phyloP scores from a whole-genome alignment of 805 yeast species.

The Metschnikowia lachancei region DNA sequence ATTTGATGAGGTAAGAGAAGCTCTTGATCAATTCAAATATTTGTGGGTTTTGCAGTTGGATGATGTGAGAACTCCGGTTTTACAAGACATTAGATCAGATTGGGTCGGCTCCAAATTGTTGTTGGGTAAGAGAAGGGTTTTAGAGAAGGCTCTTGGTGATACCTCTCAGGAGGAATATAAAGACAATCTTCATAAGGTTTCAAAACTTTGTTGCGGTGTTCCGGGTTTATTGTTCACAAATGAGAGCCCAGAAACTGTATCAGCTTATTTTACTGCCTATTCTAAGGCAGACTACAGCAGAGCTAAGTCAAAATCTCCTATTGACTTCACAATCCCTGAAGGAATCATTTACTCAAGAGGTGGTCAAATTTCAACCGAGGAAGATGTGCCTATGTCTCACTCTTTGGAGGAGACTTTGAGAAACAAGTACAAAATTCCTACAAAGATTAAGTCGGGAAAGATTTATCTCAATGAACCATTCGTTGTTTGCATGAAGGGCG shows the following conservation, averaged over 20 bases:
- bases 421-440: constrained; percentile 85
- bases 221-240: constrained; percentile 87
- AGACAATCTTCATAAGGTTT: constrained; percentile 72
- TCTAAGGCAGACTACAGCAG: constrained; percentile 81
- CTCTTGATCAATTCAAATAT: constrained; percentile 72
- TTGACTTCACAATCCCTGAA: constrained; percentile 80
- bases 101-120: constrained; percentile 90
- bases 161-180: constrained; percentile 86
- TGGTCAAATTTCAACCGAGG: constrained; percentile 85
- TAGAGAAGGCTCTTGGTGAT: constrained; percentile 89
- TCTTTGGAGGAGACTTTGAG: constrained; percentile 92
- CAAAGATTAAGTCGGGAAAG: constrained; percentile 86
- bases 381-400: constrained; percentile 95
- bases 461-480: constrained; percentile 72
- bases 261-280: constrained; percentile 79
- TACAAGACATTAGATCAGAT: constrained; percentile 87
- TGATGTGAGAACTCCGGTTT: constrained; percentile 92
- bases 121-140: constrained; percentile 89
- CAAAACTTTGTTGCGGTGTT: constrained; percentile 67
- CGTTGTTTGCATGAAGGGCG: constrained; percentile 77
- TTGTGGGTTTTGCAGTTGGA: constrained; percentile 85
- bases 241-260: constrained; percentile 85
- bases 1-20: constrained; percentile 84
- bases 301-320: constrained; percentile 81
- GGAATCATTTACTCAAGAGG: constrained; percentile 95